Conservation (phyloP, 805 yeast species). For the Metschnikowia kofuensis region DNA sequence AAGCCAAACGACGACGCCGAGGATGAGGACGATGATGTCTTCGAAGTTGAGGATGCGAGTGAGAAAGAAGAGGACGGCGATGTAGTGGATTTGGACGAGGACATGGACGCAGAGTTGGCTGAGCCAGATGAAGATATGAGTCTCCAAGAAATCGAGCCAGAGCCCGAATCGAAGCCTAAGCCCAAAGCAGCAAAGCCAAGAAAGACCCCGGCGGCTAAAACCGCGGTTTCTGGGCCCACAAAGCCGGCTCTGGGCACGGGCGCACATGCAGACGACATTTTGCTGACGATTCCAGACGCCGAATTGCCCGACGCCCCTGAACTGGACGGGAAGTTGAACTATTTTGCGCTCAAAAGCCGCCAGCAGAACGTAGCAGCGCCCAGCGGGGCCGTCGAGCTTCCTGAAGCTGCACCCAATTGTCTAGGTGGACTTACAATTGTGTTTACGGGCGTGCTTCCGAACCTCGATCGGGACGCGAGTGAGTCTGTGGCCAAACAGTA, state of each 20-base stretch:
- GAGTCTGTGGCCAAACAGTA: constrained; percentile 76
- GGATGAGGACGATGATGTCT: constrained; percentile 12
- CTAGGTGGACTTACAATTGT: constrained; percentile 86
- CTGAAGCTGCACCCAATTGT: constrained; percentile 84
- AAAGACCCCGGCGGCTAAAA: constrained; percentile 8
- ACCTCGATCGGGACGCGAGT: constrained; percentile 70
- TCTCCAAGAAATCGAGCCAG: constrained; percentile 15
- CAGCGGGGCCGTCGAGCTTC: constrained; percentile 49
- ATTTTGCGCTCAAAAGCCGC: constrained; percentile 44
- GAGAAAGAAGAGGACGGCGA: too few relatives aligned
- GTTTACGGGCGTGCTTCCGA: constrained; percentile 87
- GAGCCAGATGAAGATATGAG: constrained; percentile 11
- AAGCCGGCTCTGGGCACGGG: constrained; percentile 26
- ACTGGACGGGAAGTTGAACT: constrained; percentile 53
- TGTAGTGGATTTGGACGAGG: too few relatives aligned
- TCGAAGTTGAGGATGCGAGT: constrained; percentile 19
- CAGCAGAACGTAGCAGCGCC: constrained; percentile 24
- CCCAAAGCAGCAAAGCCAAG: constrained; percentile 9
- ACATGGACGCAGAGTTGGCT: constrained; percentile 2
- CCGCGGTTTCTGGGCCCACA: not conserved
- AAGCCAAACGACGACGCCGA: constrained; percentile 20
- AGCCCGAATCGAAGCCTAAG: too few relatives aligned
- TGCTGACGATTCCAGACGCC: constrained; percentile 72
- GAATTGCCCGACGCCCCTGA: constrained; percentile 56
- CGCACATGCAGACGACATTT: constrained; percentile 44